These are phyloP conservation scores for Benincasa hispida DNA, from an alignment of 306 rosid species.

Conservation along the genomic window DNA sequence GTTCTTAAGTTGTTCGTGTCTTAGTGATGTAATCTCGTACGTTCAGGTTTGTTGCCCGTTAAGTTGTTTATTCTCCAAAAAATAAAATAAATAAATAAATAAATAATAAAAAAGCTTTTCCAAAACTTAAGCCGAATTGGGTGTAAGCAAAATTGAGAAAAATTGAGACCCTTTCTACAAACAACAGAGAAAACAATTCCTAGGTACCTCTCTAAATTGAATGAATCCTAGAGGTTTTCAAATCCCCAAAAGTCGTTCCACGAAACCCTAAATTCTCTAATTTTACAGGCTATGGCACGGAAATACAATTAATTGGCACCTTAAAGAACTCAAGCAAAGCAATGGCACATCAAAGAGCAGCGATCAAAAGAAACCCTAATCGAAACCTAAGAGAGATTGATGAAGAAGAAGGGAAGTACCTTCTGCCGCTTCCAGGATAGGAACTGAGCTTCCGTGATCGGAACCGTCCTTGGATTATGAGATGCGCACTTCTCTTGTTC, in stretches of 20 bases:
- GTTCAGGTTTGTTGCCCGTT: too few species aligned
- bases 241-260: neutral
- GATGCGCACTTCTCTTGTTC: constrained; percentile 31
- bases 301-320: neutral
- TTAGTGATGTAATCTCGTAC: too few species aligned
- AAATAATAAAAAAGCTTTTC: too few species aligned
- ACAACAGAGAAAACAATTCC: neutral
- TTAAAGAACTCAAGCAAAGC: too few species aligned
- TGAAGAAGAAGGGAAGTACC: constrained; percentile 21
- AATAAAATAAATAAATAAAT: too few species aligned
- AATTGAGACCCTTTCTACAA: neutral
- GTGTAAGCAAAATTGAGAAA: neutral
- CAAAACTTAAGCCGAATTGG: too few species aligned
- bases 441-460: constrained; percentile 39
- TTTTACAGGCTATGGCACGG: neutral
- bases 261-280: neutral
- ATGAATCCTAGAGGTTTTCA: neutral
- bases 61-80: too few species aligned
- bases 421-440: constrained; percentile 78
- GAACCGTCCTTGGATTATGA: constrained; percentile 19
- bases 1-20: too few species aligned
- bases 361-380: constrained; percentile 15
- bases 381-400: neutral
- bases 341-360: neutral
- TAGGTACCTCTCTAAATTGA: neutral